Evolutionary conservation across 1,284 basidiomycete species (phyloP), one percentile per base, ranked within the genome.

Genomic region (Mycena citricolor): DNA sequence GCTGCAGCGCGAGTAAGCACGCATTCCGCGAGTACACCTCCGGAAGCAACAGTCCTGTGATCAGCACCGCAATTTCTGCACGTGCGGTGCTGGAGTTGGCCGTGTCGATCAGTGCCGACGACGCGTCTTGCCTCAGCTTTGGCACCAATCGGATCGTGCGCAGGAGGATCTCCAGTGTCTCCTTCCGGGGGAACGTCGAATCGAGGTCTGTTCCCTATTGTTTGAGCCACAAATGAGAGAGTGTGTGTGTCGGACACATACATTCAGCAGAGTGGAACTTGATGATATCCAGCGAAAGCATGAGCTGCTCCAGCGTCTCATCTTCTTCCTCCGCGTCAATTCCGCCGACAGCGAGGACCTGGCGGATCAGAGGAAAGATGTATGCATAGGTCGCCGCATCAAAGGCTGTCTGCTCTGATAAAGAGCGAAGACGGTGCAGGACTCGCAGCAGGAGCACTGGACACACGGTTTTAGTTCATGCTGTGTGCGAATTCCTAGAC

Each of bases 1-100:
- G 87, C 89, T 93, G 90, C 5, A 98, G 72, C 1, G 94, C 80
- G 60, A 97, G 94, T n/a, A 99, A 70, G 58, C 90, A 91, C 4
- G 94, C 86, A 55, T 88, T 90, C 28, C 95, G 80, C 4, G 91
- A 90, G 60, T 93, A 89, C 0, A 86, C 85, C 58, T 99, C 97
- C 55, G 94, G 88, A n/a, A 79, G 72, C 10, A 99, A 74, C 0
- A 84, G 86, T 10, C 91, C 90, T 10, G 65, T 66, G 19, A 98
- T 69, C 33, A 99, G 70, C 12, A 81, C 74, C 4, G 66, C 58
- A 3, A 84, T 76, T 62, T 97, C 93, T 12, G 73, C 73, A 1
- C 61, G 58, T 0, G 78, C 77, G 0, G 86, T 83, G 22, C 75
- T 86, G 11, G 73, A 68, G 48, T 83, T 77, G 44, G 97, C 87